Evolutionary conservation across 2,329 filamentous ascomycete genomes (phyloP), one percentile per base, ranked within the genome.

Genomic region (Hyphodiscus sp.): DNA sequence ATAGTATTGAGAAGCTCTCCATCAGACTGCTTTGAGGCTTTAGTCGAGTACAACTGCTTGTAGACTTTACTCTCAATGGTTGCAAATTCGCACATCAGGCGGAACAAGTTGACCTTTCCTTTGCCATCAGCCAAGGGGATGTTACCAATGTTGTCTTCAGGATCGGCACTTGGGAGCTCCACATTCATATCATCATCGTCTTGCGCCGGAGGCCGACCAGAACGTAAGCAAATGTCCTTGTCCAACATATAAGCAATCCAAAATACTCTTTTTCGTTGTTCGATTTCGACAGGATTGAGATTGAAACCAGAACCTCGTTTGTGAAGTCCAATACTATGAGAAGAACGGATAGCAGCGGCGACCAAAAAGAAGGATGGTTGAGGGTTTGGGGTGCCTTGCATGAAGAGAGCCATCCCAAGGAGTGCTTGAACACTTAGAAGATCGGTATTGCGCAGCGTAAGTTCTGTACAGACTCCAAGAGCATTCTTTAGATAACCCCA

Each of bases 401-500:
- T 80, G 73, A 97, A 99, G 16, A 96, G 76, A 2, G 91, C 85
- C 86, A 97, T 96, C 55, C 91, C 94, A 23, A 97, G 75, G 46
- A 99, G 76, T 15, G 91, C 94, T 71, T 99, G 94, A 2, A 99
- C 91, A 65, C 91, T 96, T 41, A 97, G 75, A 19, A 99, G 77
- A 71, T 99, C 94, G 8, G 91, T 96, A 67, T 96, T 97, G 44
- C 91, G 86, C 86, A 99, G 92, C 1, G 91, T 91, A 54, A 99
- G 75, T 70, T 99, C 94, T 0, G 91, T 85, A 67, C 96, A 86
- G 44, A 96, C 90, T 18, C 87, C 90, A 82, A 97, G 87, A 16
- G 92, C 91, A 67, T 99, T 99, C 74, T 99, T 97, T 63, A 99
- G 74, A 68, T 96, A 95, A 1, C 85, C 86, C 91, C 94, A 97